Evolutionary conservation across 148 eudicot species (phyloP).

Genomic region (Vaccinium vitisidaea): DNA sequence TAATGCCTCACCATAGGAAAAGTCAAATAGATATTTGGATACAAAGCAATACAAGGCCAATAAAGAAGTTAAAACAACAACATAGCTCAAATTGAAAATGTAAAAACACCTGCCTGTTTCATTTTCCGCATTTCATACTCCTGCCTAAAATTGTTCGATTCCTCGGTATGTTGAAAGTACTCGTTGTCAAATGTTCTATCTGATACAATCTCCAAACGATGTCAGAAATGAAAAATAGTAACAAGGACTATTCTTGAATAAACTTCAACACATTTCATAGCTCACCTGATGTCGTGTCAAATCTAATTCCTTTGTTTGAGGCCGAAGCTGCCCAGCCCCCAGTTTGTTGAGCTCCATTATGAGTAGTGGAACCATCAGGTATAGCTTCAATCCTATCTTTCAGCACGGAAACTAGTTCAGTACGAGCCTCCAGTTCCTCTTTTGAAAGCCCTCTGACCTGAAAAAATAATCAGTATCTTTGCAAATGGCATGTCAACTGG

Average conservation of each 20-base stretch:
- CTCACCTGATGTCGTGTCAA: slow-evolving; percentile 51
- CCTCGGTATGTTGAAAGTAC: slow-evolving; percentile 50
- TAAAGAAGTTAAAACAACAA: not conserved
- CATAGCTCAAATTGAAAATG: not conserved
- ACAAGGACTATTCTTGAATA: not conserved
- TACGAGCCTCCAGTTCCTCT: slow-evolving; percentile 69
- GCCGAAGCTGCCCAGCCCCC: slow-evolving; percentile 56
- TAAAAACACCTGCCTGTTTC: slow-evolving; percentile 47
- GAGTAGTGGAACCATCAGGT: slow-evolving; percentile 50
- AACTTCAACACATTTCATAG: not conserved
- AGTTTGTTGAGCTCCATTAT: slow-evolving; percentile 30
- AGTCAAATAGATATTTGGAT: not conserved
- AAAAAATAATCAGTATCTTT: not conserved
- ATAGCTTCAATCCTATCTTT: slow-evolving; percentile 62
- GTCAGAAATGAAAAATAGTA: not conserved
- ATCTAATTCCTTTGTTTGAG: slow-evolving; percentile 45
- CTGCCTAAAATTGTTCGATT: slow-evolving; percentile 51
- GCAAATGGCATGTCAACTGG: not conserved
- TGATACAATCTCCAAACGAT: slow-evolving; percentile 16
- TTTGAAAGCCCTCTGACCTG: slow-evolving; percentile 64
- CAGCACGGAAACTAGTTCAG: slow-evolving; percentile 47
- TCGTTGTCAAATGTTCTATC: slow-evolving; percentile 38
- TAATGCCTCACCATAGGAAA: not conserved
- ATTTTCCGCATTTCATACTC: slow-evolving; percentile 75
- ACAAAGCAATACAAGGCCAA: not conserved